Base-by-base conservation (phyloP, 441 rosid genomes). In the Euphorbia celastroides region DNA sequence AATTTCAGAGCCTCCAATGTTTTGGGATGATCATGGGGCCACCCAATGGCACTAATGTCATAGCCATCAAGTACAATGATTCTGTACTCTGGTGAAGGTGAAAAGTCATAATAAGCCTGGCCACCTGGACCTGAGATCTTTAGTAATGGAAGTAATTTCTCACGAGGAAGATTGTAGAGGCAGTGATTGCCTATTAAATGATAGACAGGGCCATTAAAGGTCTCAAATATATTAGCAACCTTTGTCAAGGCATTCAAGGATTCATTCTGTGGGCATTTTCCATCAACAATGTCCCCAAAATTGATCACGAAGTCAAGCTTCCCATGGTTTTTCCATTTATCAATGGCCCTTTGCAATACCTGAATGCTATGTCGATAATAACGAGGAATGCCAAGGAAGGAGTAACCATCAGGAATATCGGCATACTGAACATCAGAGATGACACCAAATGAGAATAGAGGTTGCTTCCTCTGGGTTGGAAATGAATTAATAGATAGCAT, bases 131-230 rank as follows among this genome's bases (percentile, higher is more conserved):
- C 73, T 3, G 79, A 83, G 67, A 88, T 91, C 66, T 85, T 85
- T 74, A 93, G 75, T 5, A 91, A 74, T 0, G 96, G 95, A 58
- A 90, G 90, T 60, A 91, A 63, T 71, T 85, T 72, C 62, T 78
- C 78, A 4, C 96, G 90, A 5, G 90, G 88, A 70, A 93, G 96
- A 74, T 91, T 91, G 79, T 93, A 93, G 12, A 91, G 89, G 69
- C 97, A 91, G 72, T 93, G 99, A 68, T 93, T 89, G 7, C 97
- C 98, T 59, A 93, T 91, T 88, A 88, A 72, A 70, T 93, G 97
- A 82, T 85, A 83, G 12, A 83, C 78, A 0, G 85, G 86, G 32
- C 96, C 90, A 5, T 76, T 69, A 70, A 89, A 89, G 27, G 82
- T 86, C 55, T 83, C 76, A 57, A 90, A 89, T 54, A 87, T 93